Percentiles rank a stretch among this genome's conserved stretches.
These are phyloP conservation scores for Phytophthora europaea DNA, from an alignment of 352 stramenopile genomes.

Conservation along the genomic window DNA sequence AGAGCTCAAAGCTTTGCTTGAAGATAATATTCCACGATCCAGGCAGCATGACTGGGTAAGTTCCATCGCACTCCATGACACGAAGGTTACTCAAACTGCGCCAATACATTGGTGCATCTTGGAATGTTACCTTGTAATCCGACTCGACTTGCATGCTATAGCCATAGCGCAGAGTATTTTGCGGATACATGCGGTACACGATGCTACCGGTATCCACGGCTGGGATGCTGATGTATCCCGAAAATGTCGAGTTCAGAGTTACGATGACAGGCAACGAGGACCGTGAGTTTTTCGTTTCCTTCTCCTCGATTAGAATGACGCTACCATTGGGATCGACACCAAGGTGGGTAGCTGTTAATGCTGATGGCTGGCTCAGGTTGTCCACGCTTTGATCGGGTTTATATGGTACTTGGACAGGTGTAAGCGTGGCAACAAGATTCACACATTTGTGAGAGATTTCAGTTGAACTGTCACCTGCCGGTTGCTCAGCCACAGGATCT, in stretches of 20 bases:
- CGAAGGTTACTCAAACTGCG: constrained; percentile 51
- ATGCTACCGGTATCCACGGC: constrained; percentile 14
- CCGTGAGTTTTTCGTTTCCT: constrained; percentile 1
- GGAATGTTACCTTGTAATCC: constrained; percentile 48
- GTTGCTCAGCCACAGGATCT: constrained; percentile 18
- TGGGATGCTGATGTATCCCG: constrained; percentile 42
- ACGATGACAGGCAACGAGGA: constrained; percentile 32
- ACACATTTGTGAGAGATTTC: constrained; percentile 17
- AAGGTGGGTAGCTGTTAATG: constrained; percentile 34
- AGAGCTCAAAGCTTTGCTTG: constrained; percentile 66
- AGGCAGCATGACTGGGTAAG: constrained; percentile 54
- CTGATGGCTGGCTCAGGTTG: constrained; percentile 23
- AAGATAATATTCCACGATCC: constrained; percentile 70
- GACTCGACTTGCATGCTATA: constrained; percentile 70
- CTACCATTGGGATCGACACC: constrained; percentile 58
- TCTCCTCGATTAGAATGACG: constrained; percentile 59
- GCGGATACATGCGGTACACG: constrained; percentile 62
- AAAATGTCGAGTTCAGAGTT: constrained; percentile 53
- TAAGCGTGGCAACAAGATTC: constrained; percentile 52
- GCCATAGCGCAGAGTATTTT: constrained; percentile 58
- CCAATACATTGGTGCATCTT: constrained; percentile 58
- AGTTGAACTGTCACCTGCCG: constrained; percentile 33
- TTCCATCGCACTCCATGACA: constrained; percentile 58
- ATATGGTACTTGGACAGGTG: constrained; percentile 34
- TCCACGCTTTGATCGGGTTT: constrained; percentile 18